Evolutionary conservation across 768 basidiomycete species (phyloP).

Genomic region (Suillus paluster): DNA sequence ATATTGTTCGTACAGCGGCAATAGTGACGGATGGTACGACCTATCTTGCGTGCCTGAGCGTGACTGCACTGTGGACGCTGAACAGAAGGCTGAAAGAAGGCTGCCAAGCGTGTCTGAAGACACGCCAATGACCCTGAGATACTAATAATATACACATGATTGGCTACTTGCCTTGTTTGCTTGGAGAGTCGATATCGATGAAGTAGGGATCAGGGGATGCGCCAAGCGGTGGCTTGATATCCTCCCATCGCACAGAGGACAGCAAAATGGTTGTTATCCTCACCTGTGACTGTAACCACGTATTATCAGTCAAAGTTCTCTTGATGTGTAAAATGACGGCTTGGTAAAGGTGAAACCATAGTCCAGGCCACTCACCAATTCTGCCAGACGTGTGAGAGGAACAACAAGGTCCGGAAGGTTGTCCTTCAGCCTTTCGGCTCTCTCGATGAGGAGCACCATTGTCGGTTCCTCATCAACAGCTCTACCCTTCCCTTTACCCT

Average conservation of each 20-base stretch:
- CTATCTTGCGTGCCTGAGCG: slow-evolving; percentile 17
- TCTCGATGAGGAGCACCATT: slow-evolving; percentile 67
- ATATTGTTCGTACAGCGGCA: slow-evolving; percentile 68
- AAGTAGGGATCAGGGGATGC: slow-evolving; percentile 77
- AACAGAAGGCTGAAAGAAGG: slow-evolving; percentile 45
- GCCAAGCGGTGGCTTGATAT: slow-evolving; percentile 69
- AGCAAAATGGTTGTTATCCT: slow-evolving; percentile 65
- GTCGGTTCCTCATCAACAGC: slow-evolving; percentile 32
- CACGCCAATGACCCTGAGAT: background rate
- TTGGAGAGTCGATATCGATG: slow-evolving; percentile 55
- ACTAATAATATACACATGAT: background rate
- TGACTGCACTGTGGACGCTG: slow-evolving; percentile 10
- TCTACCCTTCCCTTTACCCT: slow-evolving; percentile 36
- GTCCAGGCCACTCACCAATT: slow-evolving; percentile 57
- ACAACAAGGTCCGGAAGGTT: slow-evolving; percentile 67
- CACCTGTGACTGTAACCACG: slow-evolving; percentile 51
- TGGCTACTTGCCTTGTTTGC: slow-evolving; percentile 57
- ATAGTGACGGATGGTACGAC: slow-evolving; percentile 59
- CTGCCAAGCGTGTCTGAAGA: slow-evolving; percentile 37
- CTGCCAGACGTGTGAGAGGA: slow-evolving; percentile 70
- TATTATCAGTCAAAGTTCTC: slow-evolving; percentile 7
- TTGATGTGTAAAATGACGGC: background rate
- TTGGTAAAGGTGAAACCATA: background rate
- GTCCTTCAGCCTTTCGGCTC: slow-evolving; percentile 69
- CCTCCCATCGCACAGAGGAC: slow-evolving; percentile 71